Base-by-base conservation (phyloP, 192 early-diverging fungal genomes). In the Gigaspora rosea region DNA sequence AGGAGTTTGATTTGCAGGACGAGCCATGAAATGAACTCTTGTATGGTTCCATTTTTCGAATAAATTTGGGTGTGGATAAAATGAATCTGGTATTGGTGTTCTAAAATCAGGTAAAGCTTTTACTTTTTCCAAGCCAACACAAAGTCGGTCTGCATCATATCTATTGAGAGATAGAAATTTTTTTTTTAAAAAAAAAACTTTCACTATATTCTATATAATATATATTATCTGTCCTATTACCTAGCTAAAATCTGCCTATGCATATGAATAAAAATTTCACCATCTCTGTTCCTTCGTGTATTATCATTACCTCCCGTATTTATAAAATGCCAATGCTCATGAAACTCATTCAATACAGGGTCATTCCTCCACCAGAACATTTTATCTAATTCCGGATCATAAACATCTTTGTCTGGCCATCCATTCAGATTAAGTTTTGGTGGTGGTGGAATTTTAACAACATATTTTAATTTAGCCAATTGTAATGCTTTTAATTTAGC, bases 311-410 rank as follows among this genome's bases (percentile, higher is more conserved):
- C 12, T 12, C 10, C 20, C 3, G 22, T 3, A 16, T 49, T 50
- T 41, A 51, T 20, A 0, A 69, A 22, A 48, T 69, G 67, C 67
- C 67, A 69, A 32, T 50, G 67, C 20, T 69, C 67, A 50, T 69
- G 67, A 69, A 49, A 47, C n/a, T 50, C 16, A 69, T 50, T 69
- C 16, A 69, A n/a, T 27, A 69, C 20, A 4, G 67, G 67, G 27
- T 69, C 67, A 50, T 69, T 69, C 18, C 67, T 18, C 67, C 67
- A 69, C 67, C 67, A 69, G 22, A 8, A 69, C 67, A 69, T 27
- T 50, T n/a, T 50, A 69, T 69, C 67, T 5, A 11, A 20, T 27
- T n/a, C 46, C 8, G 67, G 67, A 51, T 50, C 67, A 47, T 66
- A 66, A 66, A 66, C 18, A 41, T 66, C 18, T 66, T 66, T 41